A percentile compares a stretch with the other conserved stretches of the same genome.
Evolutionary conservation across 345 rosid species (phyloP).

Genomic region (Passiflora organensis): DNA sequence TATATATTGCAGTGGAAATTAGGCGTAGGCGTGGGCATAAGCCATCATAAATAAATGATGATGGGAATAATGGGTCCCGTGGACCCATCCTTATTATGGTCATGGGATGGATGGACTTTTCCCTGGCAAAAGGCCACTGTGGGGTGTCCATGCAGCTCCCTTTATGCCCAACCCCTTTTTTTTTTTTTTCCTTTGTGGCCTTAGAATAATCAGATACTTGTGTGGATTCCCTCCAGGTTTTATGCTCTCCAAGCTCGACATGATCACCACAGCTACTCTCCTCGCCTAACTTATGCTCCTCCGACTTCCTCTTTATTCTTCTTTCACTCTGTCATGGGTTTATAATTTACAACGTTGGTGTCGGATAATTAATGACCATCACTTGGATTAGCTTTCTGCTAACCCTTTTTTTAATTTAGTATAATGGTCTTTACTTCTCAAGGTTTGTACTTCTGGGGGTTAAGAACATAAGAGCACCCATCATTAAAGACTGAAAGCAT

Average conservation of each 20-base stretch:
- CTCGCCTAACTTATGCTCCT: background rate
- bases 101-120: slow-evolving; percentile 18
- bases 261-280: slow-evolving; percentile 25
- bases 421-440: background rate
- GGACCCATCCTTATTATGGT: slow-evolving; percentile 13
- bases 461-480: too few relatives aligned
- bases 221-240: slow-evolving; percentile 51
- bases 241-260: slow-evolving; percentile 52
- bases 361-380: background rate
- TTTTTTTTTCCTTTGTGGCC: background rate
- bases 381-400: too few relatives aligned
- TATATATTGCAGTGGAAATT: background rate
- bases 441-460: too few relatives aligned
- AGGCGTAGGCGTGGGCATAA: slow-evolving; percentile 41
- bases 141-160: slow-evolving; percentile 27
- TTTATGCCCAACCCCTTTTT: slow-evolving; percentile 15
- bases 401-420: background rate
- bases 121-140: background rate
- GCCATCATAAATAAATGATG: slow-evolving; percentile 62
- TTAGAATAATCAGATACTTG: background rate
- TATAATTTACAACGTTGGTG: background rate
- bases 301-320: background rate
- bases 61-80: slow-evolving; percentile 20
- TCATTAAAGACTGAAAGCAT: too few relatives aligned
- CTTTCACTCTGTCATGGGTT: too few relatives aligned